Conservation (phyloP, 2,329 filamentous ascomycete genomes). For the Diplodia seriata region DNA sequence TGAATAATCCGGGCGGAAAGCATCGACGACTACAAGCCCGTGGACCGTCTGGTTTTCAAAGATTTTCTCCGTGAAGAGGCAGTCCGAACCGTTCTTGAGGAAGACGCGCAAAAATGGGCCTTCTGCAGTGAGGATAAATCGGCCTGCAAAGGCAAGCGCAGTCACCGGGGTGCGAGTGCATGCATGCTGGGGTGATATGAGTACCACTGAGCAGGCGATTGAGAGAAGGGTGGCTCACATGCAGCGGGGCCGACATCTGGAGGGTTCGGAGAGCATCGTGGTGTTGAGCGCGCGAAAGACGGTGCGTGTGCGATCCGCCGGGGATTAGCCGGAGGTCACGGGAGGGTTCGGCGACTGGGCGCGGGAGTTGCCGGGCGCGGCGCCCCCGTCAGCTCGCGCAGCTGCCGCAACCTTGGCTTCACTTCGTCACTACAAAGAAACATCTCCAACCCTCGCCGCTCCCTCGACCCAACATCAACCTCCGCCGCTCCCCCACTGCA, state of each 20-base stretch:
- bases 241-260: conserved; percentile 45
- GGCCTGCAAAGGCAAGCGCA: conserved; percentile 49
- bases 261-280: background rate
- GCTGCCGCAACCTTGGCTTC: conserved; percentile 20
- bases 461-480: background rate
- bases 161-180: conserved; percentile 54
- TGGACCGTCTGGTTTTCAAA: conserved; percentile 77
- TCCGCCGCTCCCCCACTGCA: background rate
- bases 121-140: conserved; percentile 52
- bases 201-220: conserved; percentile 13
- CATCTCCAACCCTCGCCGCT: conserved; percentile 1
- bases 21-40: conserved; percentile 63
- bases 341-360: background rate
- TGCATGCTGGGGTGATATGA: conserved; percentile 43
- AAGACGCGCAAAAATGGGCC: conserved; percentile 53
- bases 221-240: conserved; percentile 38
- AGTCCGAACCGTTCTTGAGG: conserved; percentile 38
- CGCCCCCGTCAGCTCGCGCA: conserved; percentile 19
- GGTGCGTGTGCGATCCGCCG: background rate
- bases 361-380: conserved; percentile 11
- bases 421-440: conserved; percentile 25
- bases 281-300: conserved; percentile 8
- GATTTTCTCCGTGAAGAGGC: conserved; percentile 52
- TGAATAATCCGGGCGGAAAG: conserved; percentile 37
- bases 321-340: background rate